These are phyloP conservation scores for Glomus cerebriforme DNA, from an alignment of 192 early-diverging fungal species.

Conservation along the genomic window DNA sequence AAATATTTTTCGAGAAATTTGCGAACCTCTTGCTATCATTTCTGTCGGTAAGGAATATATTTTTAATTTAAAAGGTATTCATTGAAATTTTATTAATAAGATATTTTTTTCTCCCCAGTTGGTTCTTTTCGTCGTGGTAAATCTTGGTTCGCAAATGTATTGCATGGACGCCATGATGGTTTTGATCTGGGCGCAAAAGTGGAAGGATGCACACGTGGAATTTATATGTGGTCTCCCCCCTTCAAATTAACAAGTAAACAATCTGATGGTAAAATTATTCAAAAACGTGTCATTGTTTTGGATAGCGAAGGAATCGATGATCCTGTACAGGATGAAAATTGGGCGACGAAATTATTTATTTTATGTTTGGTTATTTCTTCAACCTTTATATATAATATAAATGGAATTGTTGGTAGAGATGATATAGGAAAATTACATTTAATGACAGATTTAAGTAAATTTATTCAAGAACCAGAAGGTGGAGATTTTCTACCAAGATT, in stretches of 20 bases:
- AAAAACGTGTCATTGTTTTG: constrained; percentile 6
- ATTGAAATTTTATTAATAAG: too few relatives aligned
- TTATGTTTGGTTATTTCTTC: constrained; percentile 26
- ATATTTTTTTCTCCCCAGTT: background rate
- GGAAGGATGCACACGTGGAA: constrained; percentile 13
- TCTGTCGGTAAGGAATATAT: background rate
- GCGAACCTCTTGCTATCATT: constrained; percentile 12
- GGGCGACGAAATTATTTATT: constrained; percentile 22
- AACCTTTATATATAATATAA: constrained; percentile 24
- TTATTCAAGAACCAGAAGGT: background rate
- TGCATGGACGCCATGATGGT: constrained; percentile 17
- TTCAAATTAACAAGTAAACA: background rate
- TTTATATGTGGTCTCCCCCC: constrained; percentile 20
- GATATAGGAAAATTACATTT: constrained; percentile 23
- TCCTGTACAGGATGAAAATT: constrained; percentile 12
- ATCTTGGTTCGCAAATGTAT: constrained; percentile 19
- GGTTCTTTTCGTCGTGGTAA: constrained; percentile 23
- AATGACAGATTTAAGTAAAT: constrained; percentile 24
- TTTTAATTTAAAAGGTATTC: too few relatives aligned
- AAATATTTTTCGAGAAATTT: constrained; percentile 2
- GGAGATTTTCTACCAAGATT: constrained; percentile 9
- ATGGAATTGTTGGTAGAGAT: constrained; percentile 8
- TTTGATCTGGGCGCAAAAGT: background rate
- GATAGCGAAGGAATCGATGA: constrained; percentile 29
- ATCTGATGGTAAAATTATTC: background rate